Evolutionary conservation across 495 filamentous ascomycete species (phyloP).

Genomic region (Penicillium fimorum): DNA sequence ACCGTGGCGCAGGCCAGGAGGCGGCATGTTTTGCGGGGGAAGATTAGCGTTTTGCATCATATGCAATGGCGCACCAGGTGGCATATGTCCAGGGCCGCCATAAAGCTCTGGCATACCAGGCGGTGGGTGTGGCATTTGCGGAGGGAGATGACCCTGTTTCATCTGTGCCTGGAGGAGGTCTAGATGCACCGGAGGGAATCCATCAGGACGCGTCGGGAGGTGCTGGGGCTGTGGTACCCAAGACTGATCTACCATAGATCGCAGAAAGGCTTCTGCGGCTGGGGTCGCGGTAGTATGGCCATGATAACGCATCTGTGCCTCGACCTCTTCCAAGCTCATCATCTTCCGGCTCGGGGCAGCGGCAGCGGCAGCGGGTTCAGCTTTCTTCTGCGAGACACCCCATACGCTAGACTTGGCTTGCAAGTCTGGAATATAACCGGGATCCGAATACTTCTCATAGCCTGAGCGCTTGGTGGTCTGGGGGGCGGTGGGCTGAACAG

Average conservation of each 20-base stretch:
- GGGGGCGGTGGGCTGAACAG: conserved; percentile 20
- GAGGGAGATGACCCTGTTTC: conserved; percentile 40
- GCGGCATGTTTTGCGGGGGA: conserved; percentile 36
- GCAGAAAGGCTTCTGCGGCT: conserved; percentile 37
- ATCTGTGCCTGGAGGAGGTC: conserved; percentile 56
- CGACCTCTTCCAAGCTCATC: conserved; percentile 95
- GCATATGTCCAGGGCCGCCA: conserved; percentile 41
- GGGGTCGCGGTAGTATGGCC: conserved; percentile 45
- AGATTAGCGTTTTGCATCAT: conserved; percentile 41
- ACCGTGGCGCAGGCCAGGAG: conserved; percentile 32
- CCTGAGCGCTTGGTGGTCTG: conserved; percentile 61
- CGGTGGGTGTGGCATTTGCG: conserved; percentile 50
- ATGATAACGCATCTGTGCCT: conserved; percentile 83
- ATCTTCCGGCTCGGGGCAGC: conserved; percentile 55
- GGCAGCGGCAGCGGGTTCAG: conserved; percentile 27
- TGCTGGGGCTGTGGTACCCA: conserved; percentile 45
- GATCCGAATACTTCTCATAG: conserved; percentile 83
- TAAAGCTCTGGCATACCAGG: conserved; percentile 47
- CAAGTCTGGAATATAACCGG: conserved; percentile 75
- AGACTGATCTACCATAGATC: conserved; percentile 32
- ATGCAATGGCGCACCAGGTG: conserved; percentile 40
- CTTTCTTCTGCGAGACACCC: conserved; percentile 68
- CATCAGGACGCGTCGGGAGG: conserved; percentile 39
- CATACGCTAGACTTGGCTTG: conserved; percentile 92
- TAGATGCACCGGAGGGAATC: conserved; percentile 37